These are phyloP conservation scores for Trypanosomatidae sp. DNA, from an alignment of 208 protist genomes.

Conservation along the genomic window DNA sequence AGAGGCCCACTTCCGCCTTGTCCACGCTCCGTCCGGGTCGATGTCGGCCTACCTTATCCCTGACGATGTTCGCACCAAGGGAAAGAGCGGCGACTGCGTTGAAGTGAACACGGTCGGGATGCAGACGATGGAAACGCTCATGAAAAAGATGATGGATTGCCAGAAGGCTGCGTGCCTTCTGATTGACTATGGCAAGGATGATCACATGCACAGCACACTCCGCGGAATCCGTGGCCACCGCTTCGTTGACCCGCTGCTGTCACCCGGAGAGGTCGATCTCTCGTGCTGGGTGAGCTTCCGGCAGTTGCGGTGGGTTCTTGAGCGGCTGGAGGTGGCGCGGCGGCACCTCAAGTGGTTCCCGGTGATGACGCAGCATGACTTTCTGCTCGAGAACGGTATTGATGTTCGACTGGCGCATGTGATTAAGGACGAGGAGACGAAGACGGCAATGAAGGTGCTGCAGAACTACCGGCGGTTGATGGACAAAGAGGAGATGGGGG, in stretches of 20 bases:
- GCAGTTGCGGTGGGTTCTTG: slow-evolving; percentile 80
- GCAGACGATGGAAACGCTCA: slow-evolving; percentile 86
- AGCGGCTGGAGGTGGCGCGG: slow-evolving; percentile 80
- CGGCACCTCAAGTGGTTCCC: slow-evolving; percentile 87
- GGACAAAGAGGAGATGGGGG: slow-evolving; percentile 85
- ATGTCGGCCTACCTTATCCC: slow-evolving; percentile 89
- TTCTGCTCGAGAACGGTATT: slow-evolving; percentile 85
- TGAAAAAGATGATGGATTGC: slow-evolving; percentile 86
- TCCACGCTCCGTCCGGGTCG: slow-evolving; percentile 85
- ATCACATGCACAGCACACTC: slow-evolving; percentile 90
- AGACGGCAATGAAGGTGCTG: slow-evolving; percentile 85
- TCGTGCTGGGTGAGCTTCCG: slow-evolving; percentile 90
- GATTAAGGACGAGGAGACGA: slow-evolving; percentile 89
- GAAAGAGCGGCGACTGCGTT: slow-evolving; percentile 77
- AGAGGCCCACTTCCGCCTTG: slow-evolving; percentile 89
- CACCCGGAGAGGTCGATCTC: slow-evolving; percentile 91
- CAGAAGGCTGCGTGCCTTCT: slow-evolving; percentile 83
- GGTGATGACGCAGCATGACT: slow-evolving; percentile 84
- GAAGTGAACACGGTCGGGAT: slow-evolving; percentile 88
- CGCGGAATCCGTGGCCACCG: slow-evolving; percentile 88
- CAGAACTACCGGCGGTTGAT: slow-evolving; percentile 86
- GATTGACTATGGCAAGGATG: slow-evolving; percentile 94
- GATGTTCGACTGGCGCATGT: slow-evolving; percentile 85
- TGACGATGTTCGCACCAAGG: slow-evolving; percentile 73
- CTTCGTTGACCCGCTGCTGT: slow-evolving; percentile 88